Percentiles rank a stretch among this genome's conserved stretches.
These are phyloP conservation scores for Diaporthe vexans DNA, from an alignment of 2,329 filamentous ascomycete genomes.

Conservation along the genomic window DNA sequence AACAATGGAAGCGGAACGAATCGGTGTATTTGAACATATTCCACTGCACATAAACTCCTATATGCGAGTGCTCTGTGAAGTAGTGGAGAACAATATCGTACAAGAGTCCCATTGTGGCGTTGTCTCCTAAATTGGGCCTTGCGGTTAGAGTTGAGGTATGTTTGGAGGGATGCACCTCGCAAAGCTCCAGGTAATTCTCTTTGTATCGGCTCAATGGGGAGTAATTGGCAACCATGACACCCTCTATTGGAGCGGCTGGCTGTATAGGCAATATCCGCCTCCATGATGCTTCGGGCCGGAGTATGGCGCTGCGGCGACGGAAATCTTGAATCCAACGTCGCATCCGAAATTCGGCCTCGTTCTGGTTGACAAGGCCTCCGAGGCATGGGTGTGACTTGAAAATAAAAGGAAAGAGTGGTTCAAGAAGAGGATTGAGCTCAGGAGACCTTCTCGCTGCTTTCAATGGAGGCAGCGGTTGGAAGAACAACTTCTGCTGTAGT, in stretches of 20 bases:
- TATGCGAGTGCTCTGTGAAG: background rate
- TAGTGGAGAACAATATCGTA: background rate
- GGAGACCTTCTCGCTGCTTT: background rate
- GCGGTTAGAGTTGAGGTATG: background rate
- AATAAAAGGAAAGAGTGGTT: background rate
- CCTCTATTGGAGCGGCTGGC: background rate
- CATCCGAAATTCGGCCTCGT: background rate
- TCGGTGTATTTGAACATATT: no score
- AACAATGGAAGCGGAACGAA: no score
- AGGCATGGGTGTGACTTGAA: background rate
- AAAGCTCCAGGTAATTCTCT: background rate
- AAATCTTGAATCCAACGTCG: background rate
- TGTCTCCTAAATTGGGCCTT: background rate
- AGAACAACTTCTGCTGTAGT: background rate
- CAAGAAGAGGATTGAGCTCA: background rate
- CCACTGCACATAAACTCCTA: background rate
- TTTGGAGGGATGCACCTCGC: background rate
- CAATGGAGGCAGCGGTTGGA: background rate
- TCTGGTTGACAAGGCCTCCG: rapidly evolving
- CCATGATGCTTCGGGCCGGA: background rate
- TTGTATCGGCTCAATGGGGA: rapidly evolving
- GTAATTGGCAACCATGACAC: no score
- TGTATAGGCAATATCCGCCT: background rate
- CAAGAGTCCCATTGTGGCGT: background rate
- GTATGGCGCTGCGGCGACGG: background rate